These are phyloP conservation scores for peach (Prunus persica) DNA, from an alignment of 306 rosid species.

Conservation along the genomic window DNA sequence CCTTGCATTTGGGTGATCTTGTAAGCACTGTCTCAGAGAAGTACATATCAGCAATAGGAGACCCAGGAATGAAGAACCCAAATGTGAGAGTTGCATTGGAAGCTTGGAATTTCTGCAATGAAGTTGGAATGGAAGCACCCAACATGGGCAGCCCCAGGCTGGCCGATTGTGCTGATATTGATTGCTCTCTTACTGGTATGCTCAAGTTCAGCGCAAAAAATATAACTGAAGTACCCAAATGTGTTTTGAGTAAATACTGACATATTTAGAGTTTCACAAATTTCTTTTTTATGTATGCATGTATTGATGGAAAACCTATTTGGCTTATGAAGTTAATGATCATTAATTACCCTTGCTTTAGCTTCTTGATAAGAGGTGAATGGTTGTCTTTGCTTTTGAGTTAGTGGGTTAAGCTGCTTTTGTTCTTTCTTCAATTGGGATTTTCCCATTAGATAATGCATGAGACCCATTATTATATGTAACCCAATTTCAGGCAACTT, in stretches of 20 bases:
- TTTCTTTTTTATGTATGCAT: neutral
- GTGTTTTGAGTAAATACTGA: neutral
- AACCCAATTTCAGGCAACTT: neutral
- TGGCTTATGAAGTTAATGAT: neutral
- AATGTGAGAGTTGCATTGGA: conserved; percentile 53
- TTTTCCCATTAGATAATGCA: neutral
- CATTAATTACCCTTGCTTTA: neutral
- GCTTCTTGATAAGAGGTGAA: neutral
- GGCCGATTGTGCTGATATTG: conserved; percentile 54
- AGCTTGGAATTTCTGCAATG: conserved; percentile 63
- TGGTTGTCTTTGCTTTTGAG: neutral
- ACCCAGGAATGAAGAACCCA: conserved; percentile 51
- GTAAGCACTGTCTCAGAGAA: conserved; percentile 12
- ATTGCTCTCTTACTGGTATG: conserved; percentile 26
- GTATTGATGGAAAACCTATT: neutral
- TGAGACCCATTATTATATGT: neutral
- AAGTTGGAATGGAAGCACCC: conserved; percentile 61
- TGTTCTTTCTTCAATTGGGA: neutral
- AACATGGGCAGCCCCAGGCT: conserved; percentile 59
- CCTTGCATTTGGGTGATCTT: conserved; percentile 3
- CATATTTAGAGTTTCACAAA: neutral
- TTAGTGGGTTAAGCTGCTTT: neutral
- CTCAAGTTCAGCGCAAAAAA: neutral
- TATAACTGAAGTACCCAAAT: neutral
- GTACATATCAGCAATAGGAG: conserved; percentile 46